Evolutionary conservation across 805 yeast species (phyloP), one percentile per base, ranked within the genome.

Genomic region (Yarrowia yakushimensis): DNA sequence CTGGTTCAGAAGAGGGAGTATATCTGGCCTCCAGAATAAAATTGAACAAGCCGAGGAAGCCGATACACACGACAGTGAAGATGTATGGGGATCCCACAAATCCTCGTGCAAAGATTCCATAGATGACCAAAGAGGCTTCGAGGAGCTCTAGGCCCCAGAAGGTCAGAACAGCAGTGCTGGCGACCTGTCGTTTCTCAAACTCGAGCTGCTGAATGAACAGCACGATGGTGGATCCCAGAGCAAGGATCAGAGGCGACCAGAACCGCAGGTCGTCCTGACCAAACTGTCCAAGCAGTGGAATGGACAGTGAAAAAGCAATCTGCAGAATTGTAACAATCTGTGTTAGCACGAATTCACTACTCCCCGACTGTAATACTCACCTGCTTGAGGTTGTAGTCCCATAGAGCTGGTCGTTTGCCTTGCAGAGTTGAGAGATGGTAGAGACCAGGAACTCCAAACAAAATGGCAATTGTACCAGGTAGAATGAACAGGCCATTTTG

Each of bases 1-100:
- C 48, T 2, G 61, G 61, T 7, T 55, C 48, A 2, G 48, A 18
- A 17, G 61, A n/a, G n/a, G 46, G 46, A 2, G 36, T 17, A 30
- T 55, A 55, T 22, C 37, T 13, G 68, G 83, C 65, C 77, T 81
- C 30, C 66, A 66, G 30, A 27, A 46, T n/a, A 45, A 67, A 20
- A 54, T 48, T 13, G 48, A 31, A 27, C 6, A 41, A 17, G 15
- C 48, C 36, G 22, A 41, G 17, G 39, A 37, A 55, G 1, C 37
- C 39, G 2, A 31, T 10, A 8, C 39, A 39, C 11, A 42, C 23
- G 34, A 48, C 22, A n/a, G 64, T 20, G 48, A 31, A 27, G 31
- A 34, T 25, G 55, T 45, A 25, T 13, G 17, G 18, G n/a, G 36
- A 20, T 33, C 43, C 41, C 25, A 30, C 57, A 34, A 45, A 43